Evolutionary conservation across 805 yeast genomes (phyloP), one percentile per base, ranked within the genome.

Genomic region (Yamadazyma takamatsuzukensis): DNA sequence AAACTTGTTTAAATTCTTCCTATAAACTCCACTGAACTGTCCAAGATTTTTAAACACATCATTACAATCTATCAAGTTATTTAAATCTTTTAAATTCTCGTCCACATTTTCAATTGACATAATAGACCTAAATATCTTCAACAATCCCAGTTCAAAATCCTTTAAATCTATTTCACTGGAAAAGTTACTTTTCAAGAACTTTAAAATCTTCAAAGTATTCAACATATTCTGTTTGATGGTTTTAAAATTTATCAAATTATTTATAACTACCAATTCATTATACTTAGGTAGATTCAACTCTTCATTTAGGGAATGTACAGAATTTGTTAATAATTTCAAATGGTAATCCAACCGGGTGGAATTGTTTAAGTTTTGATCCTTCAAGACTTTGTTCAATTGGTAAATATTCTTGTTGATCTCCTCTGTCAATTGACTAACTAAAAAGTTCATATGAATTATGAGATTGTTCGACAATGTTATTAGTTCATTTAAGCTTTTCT

Each of bases 341-440:
- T 80, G 81, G 52, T 81, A 81, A 43, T 80, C 83, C 29, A 83
- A 56, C 38, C 85, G 65, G 7, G 83, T 72, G 1, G 76, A 67
- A n/a, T 56, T 54, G 25, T 51, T 45, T 10, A 49, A 36, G 8
- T 40, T 39, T 11, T 41, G 14, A 5, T 37, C 40, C 13, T 27
- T 26, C 4, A 25, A 27, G 13, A 48, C 36, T 15, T 66, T 61
- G 29, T 74, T 70, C 27, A 82, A 47, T 25, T 59, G 64, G 18
- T 56, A 62, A 29, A 80, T 62, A 29, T 74, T 75, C 1, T 58
- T 44, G 39, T 75, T 76, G 35, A 82, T 57, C 19, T 46, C 49
- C 9, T 42, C 34, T 13, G 59, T 59, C 0, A 83, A 53, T 39
- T 78, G 78, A 44, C 69, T 76, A 1, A 83, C 75, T 44, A 76